These are phyloP conservation scores for Fragilaria radians DNA, from an alignment of 108 stramenopile genomes.

Conservation along the genomic window DNA sequence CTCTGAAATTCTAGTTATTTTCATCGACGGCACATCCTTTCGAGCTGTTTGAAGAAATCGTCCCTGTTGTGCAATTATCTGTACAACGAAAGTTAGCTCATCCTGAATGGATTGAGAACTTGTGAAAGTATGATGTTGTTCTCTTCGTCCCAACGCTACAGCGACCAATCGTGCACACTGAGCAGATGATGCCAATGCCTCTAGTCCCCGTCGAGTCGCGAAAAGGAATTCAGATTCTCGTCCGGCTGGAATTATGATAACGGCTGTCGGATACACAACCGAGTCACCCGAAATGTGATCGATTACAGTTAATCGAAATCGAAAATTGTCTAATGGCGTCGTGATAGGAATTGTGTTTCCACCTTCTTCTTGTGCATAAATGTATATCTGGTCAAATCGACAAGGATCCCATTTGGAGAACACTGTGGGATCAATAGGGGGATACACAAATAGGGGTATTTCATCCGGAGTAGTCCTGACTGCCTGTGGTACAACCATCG, in stretches of 20 bases:
- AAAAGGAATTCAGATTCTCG: conserved; percentile 21
- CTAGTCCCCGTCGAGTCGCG: conserved; percentile 4
- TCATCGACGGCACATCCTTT: neutral
- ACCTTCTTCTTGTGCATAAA: neutral
- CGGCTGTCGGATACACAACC: conserved; percentile 4
- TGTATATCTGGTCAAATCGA: neutral
- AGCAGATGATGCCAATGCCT: conserved; percentile 8
- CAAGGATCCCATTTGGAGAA: neutral
- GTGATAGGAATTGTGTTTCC: neutral
- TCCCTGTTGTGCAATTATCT: conserved; percentile 12
- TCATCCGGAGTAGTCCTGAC: too few species aligned
- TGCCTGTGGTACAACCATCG: too few species aligned
- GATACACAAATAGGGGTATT: too few species aligned
- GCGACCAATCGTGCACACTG: conserved; percentile 13
- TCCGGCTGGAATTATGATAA: conserved; percentile 16
- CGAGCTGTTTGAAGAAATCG: conserved; percentile 4
- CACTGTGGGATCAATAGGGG: neutral
- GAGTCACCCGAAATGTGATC: neutral
- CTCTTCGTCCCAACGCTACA: conserved; percentile 8
- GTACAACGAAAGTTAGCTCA: conserved; percentile 18
- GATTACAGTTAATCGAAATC: conserved; percentile 8
- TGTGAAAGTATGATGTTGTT: conserved; percentile 4
- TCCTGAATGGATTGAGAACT: conserved; percentile 6
- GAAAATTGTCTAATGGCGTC: conserved; percentile 1
- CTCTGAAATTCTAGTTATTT: neutral